These are phyloP conservation scores for Podila horticola DNA, from an alignment of 192 early-diverging fungal species.

Conservation along the genomic window DNA sequence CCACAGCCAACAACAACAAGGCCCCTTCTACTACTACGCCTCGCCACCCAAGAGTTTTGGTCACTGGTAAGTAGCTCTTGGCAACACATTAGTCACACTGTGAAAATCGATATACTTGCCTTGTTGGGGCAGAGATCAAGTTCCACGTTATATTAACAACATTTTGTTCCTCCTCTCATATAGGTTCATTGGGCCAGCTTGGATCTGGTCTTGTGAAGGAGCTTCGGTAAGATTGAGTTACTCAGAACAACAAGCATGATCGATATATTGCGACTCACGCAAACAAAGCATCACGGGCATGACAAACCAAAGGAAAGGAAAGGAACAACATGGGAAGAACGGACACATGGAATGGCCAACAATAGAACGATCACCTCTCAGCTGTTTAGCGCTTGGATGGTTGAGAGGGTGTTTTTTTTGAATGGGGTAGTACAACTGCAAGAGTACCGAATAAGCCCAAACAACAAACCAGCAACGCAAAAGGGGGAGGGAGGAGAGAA, in stretches of 20 bases:
- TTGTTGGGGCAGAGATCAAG: too few species aligned
- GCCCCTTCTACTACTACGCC: background rate
- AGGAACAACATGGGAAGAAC: background rate
- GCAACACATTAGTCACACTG: too few species aligned
- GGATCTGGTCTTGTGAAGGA: conserved; percentile 69
- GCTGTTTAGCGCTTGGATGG: conserved; percentile 5
- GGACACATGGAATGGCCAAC: background rate
- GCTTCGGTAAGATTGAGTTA: conserved; percentile 55
- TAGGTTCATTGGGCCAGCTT: conserved; percentile 67
- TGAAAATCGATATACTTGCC: background rate
- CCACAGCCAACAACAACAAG: background rate
- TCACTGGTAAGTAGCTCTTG: conserved; percentile 57
- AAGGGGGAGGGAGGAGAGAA: background rate
- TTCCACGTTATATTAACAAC: background rate
- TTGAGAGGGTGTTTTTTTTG: background rate
- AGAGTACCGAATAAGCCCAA: background rate
- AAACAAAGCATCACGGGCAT: background rate
- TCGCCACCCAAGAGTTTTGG: conserved; percentile 64
- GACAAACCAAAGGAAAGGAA: background rate
- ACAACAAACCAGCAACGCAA: background rate
- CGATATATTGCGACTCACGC: background rate
- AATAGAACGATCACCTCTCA: background rate
- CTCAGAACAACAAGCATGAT: background rate
- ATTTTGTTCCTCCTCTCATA: background rate
- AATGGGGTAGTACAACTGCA: background rate